Percentiles rank a stretch among this genome's conserved stretches.
phyloP scores from a whole-genome alignment of 139 green algal genomes.

The Dunaliella primolecta region DNA sequence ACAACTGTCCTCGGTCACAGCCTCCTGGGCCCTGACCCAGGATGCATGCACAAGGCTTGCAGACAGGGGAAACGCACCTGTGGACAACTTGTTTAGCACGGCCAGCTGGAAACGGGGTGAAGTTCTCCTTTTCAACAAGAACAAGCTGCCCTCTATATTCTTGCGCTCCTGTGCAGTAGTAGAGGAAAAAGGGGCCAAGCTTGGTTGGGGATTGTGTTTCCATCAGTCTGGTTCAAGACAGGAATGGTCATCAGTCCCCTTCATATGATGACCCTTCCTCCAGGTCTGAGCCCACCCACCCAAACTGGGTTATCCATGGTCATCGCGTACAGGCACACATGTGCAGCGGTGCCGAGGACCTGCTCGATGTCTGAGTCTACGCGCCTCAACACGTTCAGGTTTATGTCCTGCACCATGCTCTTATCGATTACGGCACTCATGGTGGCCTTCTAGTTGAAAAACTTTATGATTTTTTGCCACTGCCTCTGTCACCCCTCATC shows the following conservation, averaged over 20 bases:
- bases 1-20: no score
- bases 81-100: conserved; percentile 80
- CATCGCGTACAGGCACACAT: conserved; percentile 84
- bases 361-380: conserved; percentile 30
- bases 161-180: conserved; percentile 59
- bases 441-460: no score
- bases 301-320: conserved; percentile 56
- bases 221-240: no score
- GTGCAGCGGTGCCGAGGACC: conserved; percentile 53
- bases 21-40: no score
- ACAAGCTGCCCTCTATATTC: conserved; percentile 88
- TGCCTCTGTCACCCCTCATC: background rate
- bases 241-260: no score
- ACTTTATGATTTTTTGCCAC: no score
- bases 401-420: background rate
- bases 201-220: no score
- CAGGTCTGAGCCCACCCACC: no score
- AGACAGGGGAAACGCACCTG: no score
- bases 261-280: no score
- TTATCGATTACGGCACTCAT: background rate
- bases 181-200: no score
- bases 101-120: conserved; percentile 79
- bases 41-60: no score
- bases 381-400: conserved; percentile 8
- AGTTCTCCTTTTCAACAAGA: conserved; percentile 73